Evolutionary conservation across 306 rosid species (phyloP).

Genomic region (Vigna hirtella): DNA sequence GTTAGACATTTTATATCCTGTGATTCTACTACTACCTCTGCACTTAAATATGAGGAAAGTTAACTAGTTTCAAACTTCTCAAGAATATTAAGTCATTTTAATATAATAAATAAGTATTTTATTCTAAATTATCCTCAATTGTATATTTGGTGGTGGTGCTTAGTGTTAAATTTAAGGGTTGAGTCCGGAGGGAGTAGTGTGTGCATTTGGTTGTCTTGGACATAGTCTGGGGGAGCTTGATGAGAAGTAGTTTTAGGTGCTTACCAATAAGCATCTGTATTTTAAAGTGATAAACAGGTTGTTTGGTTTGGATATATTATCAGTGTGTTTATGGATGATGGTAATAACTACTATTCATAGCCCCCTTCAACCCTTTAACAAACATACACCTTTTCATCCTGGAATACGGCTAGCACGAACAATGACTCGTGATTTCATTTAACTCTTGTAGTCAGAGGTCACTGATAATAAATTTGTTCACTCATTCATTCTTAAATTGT

Average conservation of each 20-base stretch:
- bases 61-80: too few species aligned
- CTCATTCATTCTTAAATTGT: background rate
- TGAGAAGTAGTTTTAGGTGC: background rate
- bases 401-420: background rate
- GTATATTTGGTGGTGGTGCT: too few species aligned
- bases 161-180: too few species aligned
- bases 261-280: background rate
- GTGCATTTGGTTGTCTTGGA: background rate
- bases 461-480: background rate
- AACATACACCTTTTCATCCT: background rate
- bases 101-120: too few species aligned
- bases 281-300: constrained; percentile 12
- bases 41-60: too few species aligned
- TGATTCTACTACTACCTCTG: background rate
- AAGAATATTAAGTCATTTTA: too few species aligned
- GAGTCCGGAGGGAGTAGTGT: too few species aligned
- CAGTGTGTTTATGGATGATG: constrained; percentile 1
- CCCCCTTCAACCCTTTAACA: background rate
- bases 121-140: too few species aligned
- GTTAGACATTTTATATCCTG: background rate
- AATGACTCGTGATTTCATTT: background rate
- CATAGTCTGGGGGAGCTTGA: background rate
- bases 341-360: background rate
- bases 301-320: constrained; percentile 4
- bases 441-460: background rate